Conservation (phyloP, 2,329 filamentous ascomycete genomes). For the Epichloe baconii region DNA sequence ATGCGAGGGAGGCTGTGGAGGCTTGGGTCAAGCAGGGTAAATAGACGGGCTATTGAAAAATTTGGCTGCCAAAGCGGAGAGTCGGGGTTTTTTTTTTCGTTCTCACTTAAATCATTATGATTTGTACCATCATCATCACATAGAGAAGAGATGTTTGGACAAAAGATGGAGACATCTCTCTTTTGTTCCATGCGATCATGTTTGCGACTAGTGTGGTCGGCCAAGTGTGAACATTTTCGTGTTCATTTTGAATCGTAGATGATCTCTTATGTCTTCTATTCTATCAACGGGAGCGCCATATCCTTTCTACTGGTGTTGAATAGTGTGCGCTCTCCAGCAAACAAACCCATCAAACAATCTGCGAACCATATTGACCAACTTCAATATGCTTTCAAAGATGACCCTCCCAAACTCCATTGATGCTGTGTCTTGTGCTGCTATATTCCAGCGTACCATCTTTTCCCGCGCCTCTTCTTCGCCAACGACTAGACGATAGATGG, state of each 20-base stretch:
- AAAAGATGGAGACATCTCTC: background rate
- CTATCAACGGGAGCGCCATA: background rate
- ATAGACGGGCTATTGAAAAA: constrained; percentile 28
- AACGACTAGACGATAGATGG: constrained; percentile 8
- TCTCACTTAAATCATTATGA: background rate
- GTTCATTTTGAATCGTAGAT: background rate
- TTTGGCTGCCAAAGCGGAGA: background rate
- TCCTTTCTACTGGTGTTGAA: background rate
- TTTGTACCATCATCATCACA: constrained; percentile 26
- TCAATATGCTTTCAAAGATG: background rate
- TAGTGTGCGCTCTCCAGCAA: background rate
- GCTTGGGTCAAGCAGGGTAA: constrained; percentile 85
- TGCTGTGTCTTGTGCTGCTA: constrained; percentile 3
- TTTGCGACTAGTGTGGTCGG: background rate
- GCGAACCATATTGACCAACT: background rate
- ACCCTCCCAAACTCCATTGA: constrained; percentile 5
- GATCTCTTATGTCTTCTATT: background rate
- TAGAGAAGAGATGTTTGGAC: constrained; percentile 12
- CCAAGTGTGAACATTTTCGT: background rate
- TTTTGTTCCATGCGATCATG: background rate
- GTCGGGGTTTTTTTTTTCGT: background rate
- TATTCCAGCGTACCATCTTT: background rate
- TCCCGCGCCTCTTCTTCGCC: background rate
- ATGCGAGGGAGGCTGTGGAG: constrained; percentile 66
- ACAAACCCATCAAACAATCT: background rate